Percentiles rank a stretch among this genome's conserved stretches.
phyloP scores from a whole-genome alignment of 2,329 filamentous ascomycete species.

The Alternaria hordeiaustralica region DNA sequence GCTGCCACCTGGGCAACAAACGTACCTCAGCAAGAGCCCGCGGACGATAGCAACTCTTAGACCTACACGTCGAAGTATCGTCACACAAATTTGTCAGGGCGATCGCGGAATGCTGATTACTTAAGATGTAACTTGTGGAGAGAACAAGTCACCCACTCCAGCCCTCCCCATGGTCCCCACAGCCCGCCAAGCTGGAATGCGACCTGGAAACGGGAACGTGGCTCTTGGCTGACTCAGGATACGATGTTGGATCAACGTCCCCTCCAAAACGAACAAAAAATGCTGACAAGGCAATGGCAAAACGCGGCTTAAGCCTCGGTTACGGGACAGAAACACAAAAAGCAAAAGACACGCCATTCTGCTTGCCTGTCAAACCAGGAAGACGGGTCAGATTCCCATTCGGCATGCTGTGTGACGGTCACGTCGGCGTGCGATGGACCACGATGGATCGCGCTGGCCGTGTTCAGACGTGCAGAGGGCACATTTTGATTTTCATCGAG shows the following conservation, averaged over 20 bases:
- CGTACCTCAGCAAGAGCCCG: neutral
- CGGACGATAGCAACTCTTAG: neutral
- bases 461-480: conserved; percentile 1
- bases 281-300: conserved; percentile 4
- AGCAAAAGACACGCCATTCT: conserved; percentile 1
- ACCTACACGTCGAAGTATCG: neutral
- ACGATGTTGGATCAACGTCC: neutral
- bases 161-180: neutral
- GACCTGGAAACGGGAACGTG: neutral
- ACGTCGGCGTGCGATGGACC: conserved; percentile 6
- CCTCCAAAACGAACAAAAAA: neutral
- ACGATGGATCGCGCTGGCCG: conserved; percentile 1
- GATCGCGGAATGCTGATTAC: neutral
- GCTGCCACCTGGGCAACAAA: neutral
- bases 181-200: neutral
- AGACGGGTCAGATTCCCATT: conserved; percentile 24
- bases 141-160: neutral
- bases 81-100: neutral
- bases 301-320: conserved; percentile 2
- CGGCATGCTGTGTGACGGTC: conserved; percentile 7
- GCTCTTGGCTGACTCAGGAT: neutral
- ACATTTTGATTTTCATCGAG: conserved; percentile 1
- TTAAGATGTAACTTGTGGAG: neutral
- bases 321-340: conserved; percentile 1
- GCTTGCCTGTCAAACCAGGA: conserved; percentile 20